Base-by-base conservation (phyloP, 106 monocot genomes). In the Posidonia australis region DNA sequence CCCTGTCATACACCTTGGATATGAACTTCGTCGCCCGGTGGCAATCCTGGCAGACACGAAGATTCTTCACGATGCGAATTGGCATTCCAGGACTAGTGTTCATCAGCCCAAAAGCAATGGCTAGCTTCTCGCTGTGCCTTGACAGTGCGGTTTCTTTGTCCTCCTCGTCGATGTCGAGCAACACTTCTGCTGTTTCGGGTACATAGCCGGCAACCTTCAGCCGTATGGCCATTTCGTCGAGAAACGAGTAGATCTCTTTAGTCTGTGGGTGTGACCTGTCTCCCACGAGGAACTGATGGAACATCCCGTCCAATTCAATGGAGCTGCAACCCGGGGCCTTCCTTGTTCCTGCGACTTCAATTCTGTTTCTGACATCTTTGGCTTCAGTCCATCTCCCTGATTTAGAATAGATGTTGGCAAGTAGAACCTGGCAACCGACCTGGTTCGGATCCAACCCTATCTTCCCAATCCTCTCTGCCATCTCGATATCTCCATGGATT, bases 321-420 rank as follows among this genome's bases (percentile, higher is more conserved):
- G 46, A 46, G 72, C 72, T 72, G 29, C 72, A 72, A 18, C 72
- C 72, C 26, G 72, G 72, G 19, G n/a, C 65, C 65, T 72, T 72
- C 41, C 42, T 72, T 14, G 27, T 20, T 10, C 72, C 64, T 20
- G 44, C 52, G 7, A 57, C 21, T 32, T 72, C 60, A 13, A 72
- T 26, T 52, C 52, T 62, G 42, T 46, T 65, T 26, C 72, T 64
- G 12, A 72, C 19, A 27, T 56, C 29, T 29, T 28, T 65, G 9
- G 64, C 72, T 42, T 45, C 54, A 44, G 25, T 19, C 72, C 72
- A 72, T 21, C 29, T 55, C 2, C 72, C 65, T 20, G 63, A 65
- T 18, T 51, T 42, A 11, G 64, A 72, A 29, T 72, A 72, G 21
- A 65, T 58, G 21, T 72, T 72, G 0, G 72, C 64, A 55, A 72